phyloP scores from a whole-genome alignment of 495 filamentous ascomycete species.

The Rostrohypoxylon terebratum region DNA sequence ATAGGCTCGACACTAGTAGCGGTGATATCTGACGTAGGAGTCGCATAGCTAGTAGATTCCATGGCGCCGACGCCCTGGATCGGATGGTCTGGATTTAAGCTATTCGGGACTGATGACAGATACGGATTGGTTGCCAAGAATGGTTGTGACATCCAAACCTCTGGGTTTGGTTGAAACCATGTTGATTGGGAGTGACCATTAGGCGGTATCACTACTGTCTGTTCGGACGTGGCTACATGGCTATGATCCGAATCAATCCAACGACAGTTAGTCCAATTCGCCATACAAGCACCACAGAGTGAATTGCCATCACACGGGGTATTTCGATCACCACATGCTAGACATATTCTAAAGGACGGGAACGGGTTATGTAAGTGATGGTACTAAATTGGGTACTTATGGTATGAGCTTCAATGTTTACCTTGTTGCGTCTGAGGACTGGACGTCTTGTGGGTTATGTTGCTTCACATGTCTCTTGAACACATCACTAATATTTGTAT shows the following conservation, averaged over 20 bases:
- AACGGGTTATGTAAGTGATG: constrained; percentile 15
- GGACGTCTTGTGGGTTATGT: constrained; percentile 27
- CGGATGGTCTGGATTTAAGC: constrained; percentile 13
- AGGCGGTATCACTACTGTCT: constrained; percentile 8
- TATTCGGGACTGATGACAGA: constrained; percentile 1
- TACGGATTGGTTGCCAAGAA: constrained; percentile 11
- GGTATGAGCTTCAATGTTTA: not conserved
- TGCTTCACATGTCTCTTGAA: constrained; percentile 49
- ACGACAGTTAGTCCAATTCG: constrained; percentile 32
- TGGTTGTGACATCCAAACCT: constrained; percentile 21
- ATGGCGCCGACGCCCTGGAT: not conserved
- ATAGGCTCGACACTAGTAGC: constrained; percentile 2
- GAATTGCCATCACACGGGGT: constrained; percentile 43
- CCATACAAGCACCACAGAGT: constrained; percentile 44
- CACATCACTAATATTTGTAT: constrained; percentile 38
- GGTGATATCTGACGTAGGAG: constrained; percentile 4
- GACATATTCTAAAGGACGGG: constrained; percentile 34
- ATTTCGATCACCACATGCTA: constrained; percentile 43
- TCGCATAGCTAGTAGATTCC: not conserved
- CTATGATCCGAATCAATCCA: constrained; percentile 18
- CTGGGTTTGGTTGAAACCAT: constrained; percentile 30
- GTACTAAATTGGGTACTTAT: not conserved
- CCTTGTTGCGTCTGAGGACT: constrained; percentile 4
- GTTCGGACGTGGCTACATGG: constrained; percentile 17
- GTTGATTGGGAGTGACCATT: not conserved